Base-by-base conservation (phyloP, 176 grass and related monocot genomes). In the Ampelocalamus luodianensis region DNA sequence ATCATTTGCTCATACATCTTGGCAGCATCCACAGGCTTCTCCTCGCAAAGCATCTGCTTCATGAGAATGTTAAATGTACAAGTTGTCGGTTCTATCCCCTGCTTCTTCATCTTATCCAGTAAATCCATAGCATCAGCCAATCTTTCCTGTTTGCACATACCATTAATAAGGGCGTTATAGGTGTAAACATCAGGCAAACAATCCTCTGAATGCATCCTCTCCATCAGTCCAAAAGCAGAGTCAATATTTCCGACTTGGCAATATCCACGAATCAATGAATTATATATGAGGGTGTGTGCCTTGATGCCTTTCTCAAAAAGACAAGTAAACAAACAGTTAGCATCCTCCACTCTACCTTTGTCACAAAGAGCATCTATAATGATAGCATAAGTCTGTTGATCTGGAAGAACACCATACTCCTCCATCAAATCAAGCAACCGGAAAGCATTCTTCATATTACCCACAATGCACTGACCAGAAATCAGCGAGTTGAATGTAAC, bases 231-330 rank as follows among this genome's bases (percentile, higher is more conserved):
- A 51, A 68, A 50, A 66, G 70, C 71, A 69, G 60, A 22, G 68
- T 87, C 61, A 68, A 87, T 55, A 24, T 87, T 81, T 76, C 78
- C 70, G 67, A 64, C 78, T 65, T 87, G 60, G 39, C 85, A 87
- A 66, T 68, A 37, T 56, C 70, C 78, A 76, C 37, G 39, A 58
- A 87, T 76, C 71, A 77, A 58, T 9, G 70, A 63, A 48, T 64
- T 87, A 74, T 87, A 87, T 24, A 82, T 79, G 45, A 66, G 3
- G 11, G 23, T 59, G 42, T 75, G 39, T 65, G 62, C 58, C 71
- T 66, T 75, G 23, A 76, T 37, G 36, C 70, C 70, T 45, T 68
- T 75, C 20, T 43, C 16, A 36, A 17, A 18, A 49, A 87, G 70
- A 67, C 38, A 71, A 17, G 32, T 34, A 34, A 86, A 78, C 43